Base-by-base conservation (phyloP, 306 rosid species). In the Castanospermum australe region DNA sequence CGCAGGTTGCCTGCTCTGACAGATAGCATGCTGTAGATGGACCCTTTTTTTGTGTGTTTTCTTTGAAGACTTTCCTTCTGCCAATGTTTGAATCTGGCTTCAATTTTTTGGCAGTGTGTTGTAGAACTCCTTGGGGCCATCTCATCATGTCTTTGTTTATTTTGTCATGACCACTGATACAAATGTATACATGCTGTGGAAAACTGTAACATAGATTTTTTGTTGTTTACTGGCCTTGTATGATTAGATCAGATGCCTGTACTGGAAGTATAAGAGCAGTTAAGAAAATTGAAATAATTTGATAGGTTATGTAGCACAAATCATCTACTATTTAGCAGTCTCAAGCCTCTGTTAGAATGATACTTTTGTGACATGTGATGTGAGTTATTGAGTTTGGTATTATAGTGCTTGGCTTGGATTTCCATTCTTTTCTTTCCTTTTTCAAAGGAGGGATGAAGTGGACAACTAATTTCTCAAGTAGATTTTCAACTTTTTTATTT, bases 1-100 rank as follows among this genome's bases (percentile, higher is more conserved):
- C 90, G 98, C 39, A 85, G 98, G 75, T 82, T 95, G 67, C 98
- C 99, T 2, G 90, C 99, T 8, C 88, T 84, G 75, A 89, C 94
- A 0, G 99, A 95, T 69, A 85, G 84, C 77, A 90, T 95, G 97
- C 20, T 94, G 86, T 94, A 85, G 51, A 39, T 11, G 24, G 13
- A 12, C n/a, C 39, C 54, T 65, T 8, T 20, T 54, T 20, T 61
- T 42, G 67, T 24, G 13, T 45, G 57, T 28, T 10, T 24, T 14
- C 52, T 39, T 14, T 4, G 2, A 9, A n/a, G 22, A 54, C 9
- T 30, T 66, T 56, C 74, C 25, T 67, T 64, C 68, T 68, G 80
- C 71, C 67, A 38, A 32, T 70, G 47, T 44, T 52, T 36, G 47
- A 8, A 14, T 72, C 18, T 51, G 44, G 45, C 21, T 74, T 60